These are phyloP conservation scores for Malassezia caprae DNA, from an alignment of 1,284 basidiomycete species.

Conservation along the genomic window DNA sequence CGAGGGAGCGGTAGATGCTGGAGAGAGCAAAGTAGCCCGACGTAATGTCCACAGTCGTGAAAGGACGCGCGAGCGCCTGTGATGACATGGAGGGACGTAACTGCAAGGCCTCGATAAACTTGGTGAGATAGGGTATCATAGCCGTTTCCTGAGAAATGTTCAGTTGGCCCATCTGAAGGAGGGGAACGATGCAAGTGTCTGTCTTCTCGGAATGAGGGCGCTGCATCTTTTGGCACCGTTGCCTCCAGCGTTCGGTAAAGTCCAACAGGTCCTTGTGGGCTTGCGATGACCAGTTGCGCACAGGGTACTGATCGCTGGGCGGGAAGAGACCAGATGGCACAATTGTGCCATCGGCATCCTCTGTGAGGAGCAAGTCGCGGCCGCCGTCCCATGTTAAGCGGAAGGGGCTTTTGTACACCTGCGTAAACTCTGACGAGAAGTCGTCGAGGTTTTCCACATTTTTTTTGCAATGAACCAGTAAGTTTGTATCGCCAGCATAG, in stretches of 20 bases:
- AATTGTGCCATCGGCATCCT: constrained; percentile 18
- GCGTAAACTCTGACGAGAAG: constrained; percentile 3
- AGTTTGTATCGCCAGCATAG: constrained; percentile 13
- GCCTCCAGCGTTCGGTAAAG: constrained; percentile 26
- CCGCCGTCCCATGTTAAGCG: constrained; percentile 37
- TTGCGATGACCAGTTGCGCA: constrained; percentile 19
- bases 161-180: constrained; percentile 50
- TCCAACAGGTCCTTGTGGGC: constrained; percentile 19
- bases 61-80: background rate
- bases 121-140: constrained; percentile 27
- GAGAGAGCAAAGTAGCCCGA: constrained; percentile 91
- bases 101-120: constrained; percentile 10
- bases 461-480: background rate
- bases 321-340: background rate
- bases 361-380: constrained; percentile 11
- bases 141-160: constrained; percentile 48
- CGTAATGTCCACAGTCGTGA: constrained; percentile 52
- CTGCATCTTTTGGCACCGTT: background rate
- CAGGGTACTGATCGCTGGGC: constrained; percentile 3
- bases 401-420: constrained; percentile 15
- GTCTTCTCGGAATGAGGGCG: background rate
- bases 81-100: background rate
- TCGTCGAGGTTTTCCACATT: background rate
- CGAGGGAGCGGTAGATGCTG: constrained; percentile 56
- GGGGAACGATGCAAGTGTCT: constrained; percentile 42